phyloP scores from a whole-genome alignment of 2,329 filamentous ascomycete species.

The Chaetomium sp. region DNA sequence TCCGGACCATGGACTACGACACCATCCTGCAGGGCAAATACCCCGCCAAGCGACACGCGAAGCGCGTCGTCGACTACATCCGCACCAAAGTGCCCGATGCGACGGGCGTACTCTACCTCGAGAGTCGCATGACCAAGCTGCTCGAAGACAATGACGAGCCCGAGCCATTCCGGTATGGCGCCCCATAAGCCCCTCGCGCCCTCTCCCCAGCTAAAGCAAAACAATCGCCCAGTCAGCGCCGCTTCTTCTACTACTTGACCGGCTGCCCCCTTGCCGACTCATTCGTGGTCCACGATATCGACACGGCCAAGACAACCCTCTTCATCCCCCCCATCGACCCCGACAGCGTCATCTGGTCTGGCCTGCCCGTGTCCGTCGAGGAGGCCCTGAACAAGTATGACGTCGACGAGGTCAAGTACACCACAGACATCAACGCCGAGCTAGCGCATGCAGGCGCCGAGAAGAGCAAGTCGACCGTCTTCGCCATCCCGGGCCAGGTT shows the following conservation, averaged over 20 bases:
- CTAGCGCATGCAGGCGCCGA: slow-evolving; percentile 56
- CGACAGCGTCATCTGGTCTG: slow-evolving; percentile 92
- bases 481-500: slow-evolving; percentile 78
- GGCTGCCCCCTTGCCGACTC: slow-evolving; percentile 81
- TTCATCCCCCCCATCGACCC: slow-evolving; percentile 89
- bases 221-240: slow-evolving; percentile 67
- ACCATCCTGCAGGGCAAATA: slow-evolving; percentile 64
- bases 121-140: slow-evolving; percentile 78
- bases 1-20: slow-evolving; percentile 44
- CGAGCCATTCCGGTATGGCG: slow-evolving; percentile 71
- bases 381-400: slow-evolving; percentile 79
- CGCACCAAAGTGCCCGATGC: slow-evolving; percentile 64
- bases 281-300: slow-evolving; percentile 78
- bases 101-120: slow-evolving; percentile 80
- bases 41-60: slow-evolving; percentile 85
- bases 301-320: slow-evolving; percentile 71
- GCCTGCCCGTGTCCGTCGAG: slow-evolving; percentile 74
- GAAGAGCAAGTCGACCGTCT: slow-evolving; percentile 56
- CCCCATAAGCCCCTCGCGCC: neutral
- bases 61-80: slow-evolving; percentile 79
- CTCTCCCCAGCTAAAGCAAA: neutral
- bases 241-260: slow-evolving; percentile 93
- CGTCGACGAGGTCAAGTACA: slow-evolving; percentile 74
- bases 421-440: slow-evolving; percentile 74
- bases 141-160: slow-evolving; percentile 88